Conservation (phyloP, 305 asterid genomes). For the Solanum aculeatissimum region DNA sequence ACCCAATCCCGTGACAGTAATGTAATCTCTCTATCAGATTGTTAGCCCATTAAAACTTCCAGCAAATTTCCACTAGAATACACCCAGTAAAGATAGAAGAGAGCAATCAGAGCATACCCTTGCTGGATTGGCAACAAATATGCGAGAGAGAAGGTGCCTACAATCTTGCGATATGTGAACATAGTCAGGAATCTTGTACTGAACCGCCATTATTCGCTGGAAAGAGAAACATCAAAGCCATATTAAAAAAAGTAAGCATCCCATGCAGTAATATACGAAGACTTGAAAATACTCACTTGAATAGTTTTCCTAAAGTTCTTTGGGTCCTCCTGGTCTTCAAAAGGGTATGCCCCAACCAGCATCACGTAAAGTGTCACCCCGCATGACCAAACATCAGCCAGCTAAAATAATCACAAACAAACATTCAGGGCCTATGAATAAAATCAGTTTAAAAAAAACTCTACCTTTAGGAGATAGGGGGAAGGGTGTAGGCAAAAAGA, state of each 20-base stretch:
- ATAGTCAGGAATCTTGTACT: constrained; percentile 92
- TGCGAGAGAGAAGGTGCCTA: constrained; percentile 83
- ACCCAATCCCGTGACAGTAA: not conserved
- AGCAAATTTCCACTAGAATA: not conserved
- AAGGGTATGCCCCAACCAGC: constrained; percentile 99
- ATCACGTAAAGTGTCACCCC: constrained; percentile 96
- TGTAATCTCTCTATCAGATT: not conserved
- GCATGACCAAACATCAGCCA: constrained; percentile 99
- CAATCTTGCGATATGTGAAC: constrained; percentile 47
- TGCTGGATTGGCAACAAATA: constrained; percentile 69
- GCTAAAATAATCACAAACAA: constrained; percentile 31
- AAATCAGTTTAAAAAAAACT: not conserved
- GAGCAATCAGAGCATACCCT: constrained; percentile 47
- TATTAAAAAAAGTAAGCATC: not conserved
- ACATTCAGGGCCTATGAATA: not conserved
- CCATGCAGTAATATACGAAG: not conserved
- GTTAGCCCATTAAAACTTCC: not conserved
- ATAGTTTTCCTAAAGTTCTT: constrained; percentile 94
- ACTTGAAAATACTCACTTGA: constrained; percentile 35
- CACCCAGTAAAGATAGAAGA: not conserved
- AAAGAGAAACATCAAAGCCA: constrained; percentile 6
- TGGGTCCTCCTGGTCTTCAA: constrained; percentile 94
- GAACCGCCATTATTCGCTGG: constrained; percentile 91
- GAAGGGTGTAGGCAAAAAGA: not conserved
- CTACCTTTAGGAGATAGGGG: not conserved